Evolutionary conservation across 177 flowering plant genomes (phyloP).

Genomic region (Vitis hybrid): DNA sequence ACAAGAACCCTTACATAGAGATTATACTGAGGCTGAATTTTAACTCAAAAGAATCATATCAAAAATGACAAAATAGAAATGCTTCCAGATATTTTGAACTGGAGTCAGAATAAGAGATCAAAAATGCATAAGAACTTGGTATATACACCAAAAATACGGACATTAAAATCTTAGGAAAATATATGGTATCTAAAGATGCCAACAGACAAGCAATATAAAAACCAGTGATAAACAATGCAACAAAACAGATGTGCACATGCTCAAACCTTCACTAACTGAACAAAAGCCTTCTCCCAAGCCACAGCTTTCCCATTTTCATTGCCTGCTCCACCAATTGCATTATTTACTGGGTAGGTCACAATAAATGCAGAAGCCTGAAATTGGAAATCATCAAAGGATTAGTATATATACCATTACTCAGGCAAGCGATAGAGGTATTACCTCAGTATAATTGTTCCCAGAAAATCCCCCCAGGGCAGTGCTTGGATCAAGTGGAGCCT

Average conservation of each 20-base stretch:
- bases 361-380: conserved; percentile 84
- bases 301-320: conserved; percentile 57
- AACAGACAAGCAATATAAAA: neutral
- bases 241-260: neutral
- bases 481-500: conserved; percentile 92
- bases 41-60: neutral
- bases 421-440: conserved; percentile 23
- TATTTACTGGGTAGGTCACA: conserved; percentile 83
- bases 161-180: neutral
- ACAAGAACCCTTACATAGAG: neutral
- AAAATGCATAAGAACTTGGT: too few relatives aligned
- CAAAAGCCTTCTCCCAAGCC: conserved; percentile 89
- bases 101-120: too few relatives aligned
- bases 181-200: neutral
- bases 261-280: conserved; percentile 67
- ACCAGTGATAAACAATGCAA: neutral
- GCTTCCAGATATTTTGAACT: neutral
- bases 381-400: conserved; percentile 13
- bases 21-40: neutral
- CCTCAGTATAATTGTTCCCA: conserved; percentile 82
- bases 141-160: neutral
- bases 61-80: neutral
- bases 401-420: conserved; percentile 7
- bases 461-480: conserved; percentile 82
- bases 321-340: conserved; percentile 54